Evolutionary conservation across 179 eudicot species (phyloP), one percentile per base, ranked within the genome.

Genomic region (Camellia oleifera): DNA sequence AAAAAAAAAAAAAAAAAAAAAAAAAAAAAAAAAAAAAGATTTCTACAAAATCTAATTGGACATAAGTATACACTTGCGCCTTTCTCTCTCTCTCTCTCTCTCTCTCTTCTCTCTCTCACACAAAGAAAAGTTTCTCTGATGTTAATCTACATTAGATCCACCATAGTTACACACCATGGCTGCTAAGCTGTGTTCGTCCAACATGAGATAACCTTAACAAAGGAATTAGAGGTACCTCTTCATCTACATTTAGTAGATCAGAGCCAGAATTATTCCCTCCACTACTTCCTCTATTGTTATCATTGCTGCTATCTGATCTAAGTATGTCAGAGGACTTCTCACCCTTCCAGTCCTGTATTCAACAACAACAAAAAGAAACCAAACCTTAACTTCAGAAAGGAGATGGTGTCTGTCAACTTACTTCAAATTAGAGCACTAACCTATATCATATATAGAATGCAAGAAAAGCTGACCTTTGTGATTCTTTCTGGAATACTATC

Each of bases 191-290:
- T 12, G 90, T 72, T 54, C 91, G 92, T n/a, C 94, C 96, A 61
- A 90, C 88, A 83, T 92, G 89, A n/a, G 94, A 92, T 20, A 92
- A 67, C 84, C 91, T 88, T 0, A 91, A 91, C 75, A 92, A 88
- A 74, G 90, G 76, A 76, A 92, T 83, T 40, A 92, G 75, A 18
- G 95, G 89, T 48, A 87, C 92, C 80, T 92, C 95, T 86, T 91
- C 95, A 70, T 91, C 95, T 11, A 81, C 84, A 57, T 69, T 66
- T 74, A 72, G 40, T 32, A 32, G 26, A 54, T 88, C 91, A 20
- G 79, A 80, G 7, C 77, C 72, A 72, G 80, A 40, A 81, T 57
- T 79, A 82, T 63, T 87, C 48, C 80, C 83, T 57, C 82, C 76
- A 62, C 82, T 74, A 63, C 82, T 68, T 56, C 86, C 86, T 58